Conservation (phyloP, 371 early-diverging fungal genomes). For the Apophysomyces elegans region DNA sequence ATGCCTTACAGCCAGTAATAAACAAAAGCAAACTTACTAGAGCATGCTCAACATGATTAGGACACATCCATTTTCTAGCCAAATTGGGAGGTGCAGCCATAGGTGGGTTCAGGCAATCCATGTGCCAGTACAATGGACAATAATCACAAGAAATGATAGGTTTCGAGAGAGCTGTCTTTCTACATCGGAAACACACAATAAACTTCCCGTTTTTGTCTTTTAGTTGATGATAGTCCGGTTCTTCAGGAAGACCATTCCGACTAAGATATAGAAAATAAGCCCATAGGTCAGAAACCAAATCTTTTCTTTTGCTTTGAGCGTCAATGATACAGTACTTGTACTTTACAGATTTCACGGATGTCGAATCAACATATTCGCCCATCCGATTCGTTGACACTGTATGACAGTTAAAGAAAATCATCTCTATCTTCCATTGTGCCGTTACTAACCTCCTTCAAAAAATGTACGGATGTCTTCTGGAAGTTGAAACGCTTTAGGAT, state of each 20-base stretch:
- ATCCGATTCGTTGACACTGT: conserved; percentile 61
- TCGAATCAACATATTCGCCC: conserved; percentile 60
- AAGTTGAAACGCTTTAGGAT: conserved; percentile 52
- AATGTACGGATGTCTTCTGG: conserved; percentile 51
- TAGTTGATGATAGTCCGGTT: conserved; percentile 54
- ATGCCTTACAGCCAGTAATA: not conserved
- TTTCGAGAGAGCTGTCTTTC: conserved; percentile 56
- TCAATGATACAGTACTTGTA: conserved; percentile 27
- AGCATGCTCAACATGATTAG: conserved; percentile 80
- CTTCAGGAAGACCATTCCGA: conserved; percentile 42
- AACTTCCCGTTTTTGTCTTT: conserved; percentile 56
- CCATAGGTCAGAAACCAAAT: too few relatives aligned
- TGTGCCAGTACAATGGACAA: conserved; percentile 84
- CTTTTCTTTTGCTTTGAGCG: too few relatives aligned
- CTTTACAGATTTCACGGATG: conserved; percentile 40
- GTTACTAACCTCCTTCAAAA: conserved; percentile 58
- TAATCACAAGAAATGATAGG: conserved; percentile 81
- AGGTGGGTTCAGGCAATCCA: conserved; percentile 85
- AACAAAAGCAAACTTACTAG: conserved; percentile 30
- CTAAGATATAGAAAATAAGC: not conserved
- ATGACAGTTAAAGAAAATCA: conserved; percentile 21
- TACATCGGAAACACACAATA: conserved; percentile 66
- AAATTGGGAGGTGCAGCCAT: conserved; percentile 65
- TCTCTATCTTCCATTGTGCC: not conserved
- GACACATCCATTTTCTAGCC: conserved; percentile 84